Evolutionary conservation across 2,329 filamentous ascomycete genomes (phyloP).

Genomic region (Diaporthe sp.): DNA sequence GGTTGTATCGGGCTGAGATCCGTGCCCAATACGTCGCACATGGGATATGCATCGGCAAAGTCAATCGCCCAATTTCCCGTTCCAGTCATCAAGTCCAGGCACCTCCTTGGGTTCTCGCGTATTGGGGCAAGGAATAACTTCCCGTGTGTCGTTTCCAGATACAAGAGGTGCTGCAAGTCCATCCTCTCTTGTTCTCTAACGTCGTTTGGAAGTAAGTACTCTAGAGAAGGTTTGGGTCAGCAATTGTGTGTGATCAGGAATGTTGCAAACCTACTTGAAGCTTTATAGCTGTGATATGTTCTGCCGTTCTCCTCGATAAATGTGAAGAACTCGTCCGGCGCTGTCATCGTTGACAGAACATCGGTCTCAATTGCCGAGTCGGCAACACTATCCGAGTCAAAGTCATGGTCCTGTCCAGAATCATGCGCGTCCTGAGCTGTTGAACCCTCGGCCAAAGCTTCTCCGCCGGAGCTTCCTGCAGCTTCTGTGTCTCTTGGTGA

Average conservation of each 20-base stretch:
- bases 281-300: slow-evolving; percentile 39
- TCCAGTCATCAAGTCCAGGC: slow-evolving; percentile 47
- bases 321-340: slow-evolving; percentile 27
- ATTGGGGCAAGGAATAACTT: slow-evolving; percentile 42
- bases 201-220: slow-evolving; percentile 39
- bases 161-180: slow-evolving; percentile 40
- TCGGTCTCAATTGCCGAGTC: slow-evolving; percentile 38
- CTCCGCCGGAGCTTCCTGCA: slow-evolving; percentile 14
- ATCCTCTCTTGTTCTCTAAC: slow-evolving; percentile 37
- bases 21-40: slow-evolving; percentile 42
- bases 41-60: slow-evolving; percentile 42
- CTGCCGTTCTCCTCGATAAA: slow-evolving; percentile 38
- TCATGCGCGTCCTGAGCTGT: background rate
- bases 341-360: slow-evolving; percentile 34
- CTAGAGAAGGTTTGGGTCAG: slow-evolving; percentile 35
- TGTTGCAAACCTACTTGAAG: slow-evolving; percentile 44
- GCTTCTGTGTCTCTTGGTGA: slow-evolving; percentile 8
- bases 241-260: background rate
- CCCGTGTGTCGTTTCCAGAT: slow-evolving; percentile 42
- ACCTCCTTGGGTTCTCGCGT: slow-evolving; percentile 36
- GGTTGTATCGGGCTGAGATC: slow-evolving; percentile 46
- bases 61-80: slow-evolving; percentile 47
- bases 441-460: background rate
- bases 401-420: background rate
- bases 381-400: slow-evolving; percentile 27